phyloP scores from a whole-genome alignment of 495 filamentous ascomycete species.

The Talaromyces stipitatus region DNA sequence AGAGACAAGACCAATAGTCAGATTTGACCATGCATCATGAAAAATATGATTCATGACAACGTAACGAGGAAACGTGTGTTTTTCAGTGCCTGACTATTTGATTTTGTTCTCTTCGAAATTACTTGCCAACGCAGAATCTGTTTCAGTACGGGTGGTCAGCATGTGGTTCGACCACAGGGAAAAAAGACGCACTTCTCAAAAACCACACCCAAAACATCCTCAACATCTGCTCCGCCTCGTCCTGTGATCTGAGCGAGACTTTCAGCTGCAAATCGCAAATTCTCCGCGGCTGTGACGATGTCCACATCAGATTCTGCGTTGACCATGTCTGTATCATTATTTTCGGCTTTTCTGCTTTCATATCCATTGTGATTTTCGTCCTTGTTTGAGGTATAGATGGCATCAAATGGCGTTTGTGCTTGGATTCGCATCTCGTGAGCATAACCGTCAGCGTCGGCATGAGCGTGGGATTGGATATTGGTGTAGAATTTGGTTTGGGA shows the following conservation, averaged over 20 bases:
- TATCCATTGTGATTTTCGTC: constrained; percentile 11
- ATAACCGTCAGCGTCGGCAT: neutral
- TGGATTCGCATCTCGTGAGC: constrained; percentile 5
- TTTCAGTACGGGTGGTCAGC: constrained; percentile 5
- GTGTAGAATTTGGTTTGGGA: neutral
- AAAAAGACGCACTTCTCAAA: constrained; percentile 75
- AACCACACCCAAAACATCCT: constrained; percentile 93
- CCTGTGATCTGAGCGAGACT: constrained; percentile 81
- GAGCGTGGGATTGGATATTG: constrained; percentile 1
- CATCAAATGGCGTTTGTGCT: constrained; percentile 8
- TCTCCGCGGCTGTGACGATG: constrained; percentile 91
- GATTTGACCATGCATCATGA: constrained; percentile 16
- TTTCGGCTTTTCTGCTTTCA: neutral
- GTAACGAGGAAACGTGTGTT: constrained; percentile 2
- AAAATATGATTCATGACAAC: constrained; percentile 26
- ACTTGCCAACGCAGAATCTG: constrained; percentile 70
- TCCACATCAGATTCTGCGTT: constrained; percentile 47
- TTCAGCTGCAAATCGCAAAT: constrained; percentile 73
- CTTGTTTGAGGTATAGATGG: constrained; percentile 1
- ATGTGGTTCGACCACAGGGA: neutral
- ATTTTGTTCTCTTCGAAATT: constrained; percentile 15
- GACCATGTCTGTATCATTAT: constrained; percentile 18
- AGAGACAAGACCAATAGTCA: constrained; percentile 1
- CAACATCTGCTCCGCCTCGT: constrained; percentile 82
- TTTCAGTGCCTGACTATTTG: neutral